Percentiles rank a stretch among this genome's conserved stretches.
These are phyloP conservation scores for Candida morakotiae DNA, from an alignment of 805 yeast species.

Conservation along the genomic window DNA sequence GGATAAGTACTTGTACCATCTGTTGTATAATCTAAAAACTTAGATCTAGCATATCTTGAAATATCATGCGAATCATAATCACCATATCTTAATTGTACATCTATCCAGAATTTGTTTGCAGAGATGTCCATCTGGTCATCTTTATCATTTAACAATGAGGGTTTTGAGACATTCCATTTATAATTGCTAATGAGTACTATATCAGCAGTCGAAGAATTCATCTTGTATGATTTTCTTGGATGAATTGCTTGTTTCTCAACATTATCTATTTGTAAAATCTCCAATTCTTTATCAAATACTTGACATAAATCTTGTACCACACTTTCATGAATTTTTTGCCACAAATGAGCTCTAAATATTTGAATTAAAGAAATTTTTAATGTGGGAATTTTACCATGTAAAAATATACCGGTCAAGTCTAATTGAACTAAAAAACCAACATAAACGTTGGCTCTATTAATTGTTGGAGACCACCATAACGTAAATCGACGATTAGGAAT, in stretches of 20 bases:
- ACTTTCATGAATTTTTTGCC: slow-evolving; percentile 99
- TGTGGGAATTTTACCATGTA: slow-evolving; percentile 98
- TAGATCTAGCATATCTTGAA: slow-evolving; percentile 87
- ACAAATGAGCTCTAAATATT: slow-evolving; percentile 93
- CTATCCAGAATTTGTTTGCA: slow-evolving; percentile 83
- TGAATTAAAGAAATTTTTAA: slow-evolving; percentile 92
- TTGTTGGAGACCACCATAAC: slow-evolving; percentile 99
- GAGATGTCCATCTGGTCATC: slow-evolving; percentile 56
- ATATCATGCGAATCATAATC: slow-evolving; percentile 98
- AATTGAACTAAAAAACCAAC: slow-evolving; percentile 96
- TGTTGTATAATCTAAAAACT: slow-evolving; percentile 86
- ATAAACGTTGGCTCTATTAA: slow-evolving; percentile 94
- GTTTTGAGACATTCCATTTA: slow-evolving; percentile 79
- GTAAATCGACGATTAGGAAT: slow-evolving; percentile 97
- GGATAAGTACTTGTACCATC: slow-evolving; percentile 86
- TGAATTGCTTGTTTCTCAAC: slow-evolving; percentile 92
- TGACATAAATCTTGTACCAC: slow-evolving; percentile 91
- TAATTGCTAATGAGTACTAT: slow-evolving; percentile 69
- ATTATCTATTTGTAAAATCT: slow-evolving; percentile 73
- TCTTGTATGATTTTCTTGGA: slow-evolving; percentile 94
- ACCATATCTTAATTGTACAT: slow-evolving; percentile 91
- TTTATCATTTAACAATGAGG: slow-evolving; percentile 72
- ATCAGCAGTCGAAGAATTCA: slow-evolving; percentile 96
- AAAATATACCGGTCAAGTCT: slow-evolving; percentile 92
- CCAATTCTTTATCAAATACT: slow-evolving; percentile 83